Evolutionary conservation across 78 protist genomes (phyloP), one percentile per base, ranked within the genome.

Genomic region (Guillardia theta): DNA sequence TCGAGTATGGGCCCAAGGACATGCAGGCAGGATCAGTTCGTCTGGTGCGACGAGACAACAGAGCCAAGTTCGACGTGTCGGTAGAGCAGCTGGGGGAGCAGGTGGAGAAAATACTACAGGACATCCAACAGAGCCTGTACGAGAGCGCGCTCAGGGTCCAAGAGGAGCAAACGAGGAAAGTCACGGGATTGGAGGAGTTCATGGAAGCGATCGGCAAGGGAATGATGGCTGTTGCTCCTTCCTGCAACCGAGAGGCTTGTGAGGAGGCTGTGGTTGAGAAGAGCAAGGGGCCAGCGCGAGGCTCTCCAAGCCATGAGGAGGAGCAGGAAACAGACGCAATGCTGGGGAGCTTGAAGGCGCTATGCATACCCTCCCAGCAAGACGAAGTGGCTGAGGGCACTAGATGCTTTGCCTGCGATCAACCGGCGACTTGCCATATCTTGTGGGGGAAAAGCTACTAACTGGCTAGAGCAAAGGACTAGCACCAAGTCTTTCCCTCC

Each of bases 1-100:
- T 95, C 27, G 95, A 94, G 77, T 36, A 45, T 24, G 83, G 83
- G 83, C 33, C 83, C 36, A 12, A 43, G 1, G 83, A 70, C 41
- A 1, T 70, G 33, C 46, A 24, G 41, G 4, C n/a, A 43, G 36
- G 6, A 43, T 24, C 15, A 24, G 83, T 70, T 12, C 83, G 83
- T 18, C 41, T 70, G 41, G 83, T 70, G 83, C 83, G 83, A 24
- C 83, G 83, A 0, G 83, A 70, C 83, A 70, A 24, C 22, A 43
- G 83, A 36, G 83, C 0, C 27, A 70, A 70, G 41, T 12, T 36
- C 4, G 83, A 70, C 83, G 83, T 70, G 45, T 43, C 83, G 33
- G 36, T 33, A 12, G 8, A 18, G n/a, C 9, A 70, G 33, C 46
- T 33, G 0, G 45, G n/a, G 45, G 83, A 15, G 33, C 83, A 1